Evolutionary conservation across 768 basidiomycete species (phyloP), one percentile per base, ranked within the genome.

Genomic region (Naganishia kalamii): DNA sequence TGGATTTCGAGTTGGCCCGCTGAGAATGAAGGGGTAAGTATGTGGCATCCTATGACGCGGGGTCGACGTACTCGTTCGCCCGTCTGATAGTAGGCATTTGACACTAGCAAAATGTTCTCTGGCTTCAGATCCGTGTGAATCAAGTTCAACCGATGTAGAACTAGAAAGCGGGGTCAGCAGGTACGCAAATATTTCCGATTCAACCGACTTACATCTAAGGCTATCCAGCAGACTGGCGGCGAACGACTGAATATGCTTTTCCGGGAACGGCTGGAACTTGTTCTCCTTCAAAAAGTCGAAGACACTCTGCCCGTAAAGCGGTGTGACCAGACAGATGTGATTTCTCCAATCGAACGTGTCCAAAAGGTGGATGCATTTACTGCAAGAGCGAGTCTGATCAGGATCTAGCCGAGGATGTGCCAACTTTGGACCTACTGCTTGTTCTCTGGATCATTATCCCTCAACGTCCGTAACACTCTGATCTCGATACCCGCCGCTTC

Each of bases 201-300:
- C 6, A 50, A 11, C 6, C 21, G 47, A 84, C 92, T 72, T 79
- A 98, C 96, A 99, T 44, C 89, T 88, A 52, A 99, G 90, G 73
- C 92, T 94, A 63, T 86, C 87, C 64, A 98, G 83, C 65, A 99
- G 82, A 77, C 96, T 92, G 68, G 84, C 84, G 59, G 93, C 96
- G 75, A 99, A 99, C 59, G 87, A 86, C 81, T 97, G 94, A 54
- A 99, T 98, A 77, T 99, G 96, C 65, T 86, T 84, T 67, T 92
- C 89, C 63, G 96, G 93, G 78, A 99, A 99, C 6, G 96, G 91
- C 37, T 88, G 86, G 79, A 97, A 99, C 63, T 88, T 86, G 79
- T 99, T 99, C 77, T 94, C 92, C 82, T 97, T 98, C 72, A 99
- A 83, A 78, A 98, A 99, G 77, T 99, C 96, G 75, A 97, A 99